A percentile compares a stretch with the other conserved stretches of the same genome.
Evolutionary conservation across 2,329 filamentous ascomycete genomes (phyloP).

Genomic region (Diaporthe caulivora): DNA sequence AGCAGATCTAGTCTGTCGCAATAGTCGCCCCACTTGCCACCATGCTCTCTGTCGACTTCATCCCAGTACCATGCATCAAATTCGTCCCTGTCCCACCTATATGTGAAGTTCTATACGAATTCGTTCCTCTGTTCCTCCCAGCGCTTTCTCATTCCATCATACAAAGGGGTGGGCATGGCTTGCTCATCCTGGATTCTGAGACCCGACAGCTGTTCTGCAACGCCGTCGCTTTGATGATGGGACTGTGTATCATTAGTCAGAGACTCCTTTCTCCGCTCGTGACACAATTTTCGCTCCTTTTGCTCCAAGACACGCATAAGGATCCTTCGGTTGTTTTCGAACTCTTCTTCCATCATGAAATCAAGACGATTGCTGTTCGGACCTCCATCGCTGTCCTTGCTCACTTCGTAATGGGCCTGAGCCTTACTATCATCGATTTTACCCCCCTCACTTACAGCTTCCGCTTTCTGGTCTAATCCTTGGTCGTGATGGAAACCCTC

Average conservation of each 20-base stretch:
- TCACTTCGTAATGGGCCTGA: not conserved
- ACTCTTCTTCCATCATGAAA: not conserved
- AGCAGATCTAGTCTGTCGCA: not conserved
- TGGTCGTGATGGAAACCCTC: not conserved
- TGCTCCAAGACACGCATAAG: constrained; percentile 4
- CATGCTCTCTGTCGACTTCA: not conserved
- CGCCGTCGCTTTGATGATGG: not conserved
- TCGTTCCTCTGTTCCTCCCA: constrained; percentile 1
- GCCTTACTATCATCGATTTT: not conserved
- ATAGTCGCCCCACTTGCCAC: not conserved
- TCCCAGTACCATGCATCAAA: constrained; percentile 13
- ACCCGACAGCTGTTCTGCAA: not conserved
- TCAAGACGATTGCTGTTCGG: not conserved
- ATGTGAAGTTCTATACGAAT: constrained; percentile 6
- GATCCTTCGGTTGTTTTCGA: not conserved
- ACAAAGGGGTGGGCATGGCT: not conserved
- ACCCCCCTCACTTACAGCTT: not conserved
- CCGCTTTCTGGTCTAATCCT: not conserved
- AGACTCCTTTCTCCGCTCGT: no score
- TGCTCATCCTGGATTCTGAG: not conserved
- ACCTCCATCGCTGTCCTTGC: not conserved
- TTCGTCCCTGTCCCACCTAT: constrained; percentile 6
- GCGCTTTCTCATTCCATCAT: not conserved
- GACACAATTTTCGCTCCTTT: not conserved
- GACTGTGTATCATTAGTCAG: not conserved